Evolutionary conservation across 441 rosid species (phyloP).

Genomic region (Dalechampia spathulata): DNA sequence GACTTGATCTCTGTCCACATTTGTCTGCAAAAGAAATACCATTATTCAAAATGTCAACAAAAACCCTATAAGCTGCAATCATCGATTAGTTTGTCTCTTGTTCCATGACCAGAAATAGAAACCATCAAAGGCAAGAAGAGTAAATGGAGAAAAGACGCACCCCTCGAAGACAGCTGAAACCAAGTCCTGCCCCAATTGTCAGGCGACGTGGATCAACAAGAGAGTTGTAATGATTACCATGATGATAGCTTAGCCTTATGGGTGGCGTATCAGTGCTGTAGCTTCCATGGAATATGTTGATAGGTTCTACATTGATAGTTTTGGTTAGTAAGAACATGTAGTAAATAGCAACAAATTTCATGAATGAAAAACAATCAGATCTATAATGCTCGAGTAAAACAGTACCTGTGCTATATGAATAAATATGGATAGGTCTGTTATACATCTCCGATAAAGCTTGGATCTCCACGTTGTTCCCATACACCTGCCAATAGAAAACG

Average conservation of each 20-base stretch:
- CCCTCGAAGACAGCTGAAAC: slow-evolving; percentile 92
- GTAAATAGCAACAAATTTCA: slow-evolving; percentile 1
- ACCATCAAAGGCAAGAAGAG: background rate
- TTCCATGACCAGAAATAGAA: no score
- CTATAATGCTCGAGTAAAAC: background rate
- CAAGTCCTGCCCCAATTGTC: slow-evolving; percentile 93
- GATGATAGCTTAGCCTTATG: slow-evolving; percentile 81
- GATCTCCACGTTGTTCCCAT: slow-evolving; percentile 95
- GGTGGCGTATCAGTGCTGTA: slow-evolving; percentile 89
- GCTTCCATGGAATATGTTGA: slow-evolving; percentile 91
- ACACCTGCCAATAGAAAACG: slow-evolving; percentile 49
- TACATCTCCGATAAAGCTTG: slow-evolving; percentile 97
- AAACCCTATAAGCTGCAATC: no score
- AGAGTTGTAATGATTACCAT: slow-evolving; percentile 96
- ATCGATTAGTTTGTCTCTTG: no score
- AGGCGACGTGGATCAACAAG: slow-evolving; percentile 84
- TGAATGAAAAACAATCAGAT: slow-evolving; percentile 6
- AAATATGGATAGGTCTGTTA: slow-evolving; percentile 91
- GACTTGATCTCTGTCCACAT: slow-evolving; percentile 81
- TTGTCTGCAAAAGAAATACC: slow-evolving; percentile 43
- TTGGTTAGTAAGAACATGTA: slow-evolving; percentile 10
- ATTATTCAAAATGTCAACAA: background rate
- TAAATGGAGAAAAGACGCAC: slow-evolving; percentile 25
- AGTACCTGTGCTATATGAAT: slow-evolving; percentile 84
- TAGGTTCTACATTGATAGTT: slow-evolving; percentile 56